Conservation (phyloP, 768 basidiomycete genomes). For the Chalciporus pseudorubinellus region DNA sequence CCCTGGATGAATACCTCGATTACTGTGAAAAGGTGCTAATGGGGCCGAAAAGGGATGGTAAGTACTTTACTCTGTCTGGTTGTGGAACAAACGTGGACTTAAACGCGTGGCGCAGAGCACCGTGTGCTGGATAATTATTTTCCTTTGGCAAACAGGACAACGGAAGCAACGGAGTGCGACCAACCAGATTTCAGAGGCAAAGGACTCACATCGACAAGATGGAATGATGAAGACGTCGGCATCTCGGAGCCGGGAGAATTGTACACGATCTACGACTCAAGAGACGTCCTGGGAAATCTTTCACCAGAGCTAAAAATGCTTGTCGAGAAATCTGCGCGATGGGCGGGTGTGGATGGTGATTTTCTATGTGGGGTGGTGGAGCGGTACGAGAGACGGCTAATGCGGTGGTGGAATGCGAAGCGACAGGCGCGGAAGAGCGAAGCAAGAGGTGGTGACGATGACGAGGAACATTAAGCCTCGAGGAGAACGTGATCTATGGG, state of each 20-base stretch:
- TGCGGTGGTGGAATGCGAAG: conserved; percentile 44
- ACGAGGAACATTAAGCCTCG: conserved; percentile 15
- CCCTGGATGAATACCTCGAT: conserved; percentile 61
- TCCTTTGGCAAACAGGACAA: conserved; percentile 28
- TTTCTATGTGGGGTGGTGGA: conserved; percentile 58
- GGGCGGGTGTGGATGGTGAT: conserved; percentile 54
- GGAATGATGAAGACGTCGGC: conserved; percentile 5
- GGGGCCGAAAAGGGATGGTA: conserved; percentile 28
- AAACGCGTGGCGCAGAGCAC: conserved; percentile 22
- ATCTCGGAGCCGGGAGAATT: conserved; percentile 53
- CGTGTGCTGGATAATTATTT: conserved; percentile 41
- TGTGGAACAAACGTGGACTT: conserved; percentile 12
- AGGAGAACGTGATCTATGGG: conserved; percentile 4
- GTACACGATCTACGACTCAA: conserved; percentile 62
- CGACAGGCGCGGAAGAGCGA: conserved; percentile 15
- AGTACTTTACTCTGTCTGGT: conserved; percentile 16
- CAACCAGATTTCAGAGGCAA: conserved; percentile 1
- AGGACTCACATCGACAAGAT: conserved; percentile 10
- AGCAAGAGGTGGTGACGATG: background rate
- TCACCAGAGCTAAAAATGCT: conserved; percentile 51
- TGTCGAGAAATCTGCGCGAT: conserved; percentile 47
- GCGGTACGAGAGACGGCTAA: conserved; percentile 61
- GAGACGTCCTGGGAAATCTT: conserved; percentile 63
- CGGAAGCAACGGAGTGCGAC: background rate
- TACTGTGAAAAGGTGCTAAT: conserved; percentile 61